Evolutionary conservation across 495 filamentous ascomycete species (phyloP), one percentile per base, ranked within the genome.

Genomic region (Bombardia bombarda): DNA sequence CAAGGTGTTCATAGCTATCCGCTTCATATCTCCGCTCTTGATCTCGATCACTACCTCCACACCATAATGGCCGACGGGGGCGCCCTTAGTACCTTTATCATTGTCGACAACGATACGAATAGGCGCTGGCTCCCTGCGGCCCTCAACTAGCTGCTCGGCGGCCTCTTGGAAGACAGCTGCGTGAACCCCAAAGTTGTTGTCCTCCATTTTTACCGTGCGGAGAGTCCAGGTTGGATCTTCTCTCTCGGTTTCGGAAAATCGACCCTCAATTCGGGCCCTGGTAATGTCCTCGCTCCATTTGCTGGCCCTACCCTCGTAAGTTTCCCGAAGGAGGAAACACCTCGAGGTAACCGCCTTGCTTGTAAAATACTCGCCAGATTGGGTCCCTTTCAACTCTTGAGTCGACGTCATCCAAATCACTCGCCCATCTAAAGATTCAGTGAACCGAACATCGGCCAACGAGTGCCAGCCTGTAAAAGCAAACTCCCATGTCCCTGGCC

Each of bases 221-320:
- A 93, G 67, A 19, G 83, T 79, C 87, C 88, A 95, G 50, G 80
- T 81, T 20, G 78, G 72, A 35, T 79, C 77, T 62, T 95, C 84
- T 42, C 88, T 74, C 68, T 92, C 83, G 19, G 65, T 61, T 51
- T 94, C 86, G 2, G 84, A 62, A 52, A 87, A 90, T 28, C 92
- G 74, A 7, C 80, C 84, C 60, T 95, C 90, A 39, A 95, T 82
- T 45, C 80, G 79, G 8, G 90, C 90, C 61, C 87, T 90, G 18
- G 78, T 74, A 19, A 95, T 71, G 47, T 98, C 92, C 66, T 98
- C 92, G 7, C 79, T 79, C 53, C 87, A 79, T 32, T 84, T 83
- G 34, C 68, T 65, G 5, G 84, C 85, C 48, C 76, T 90, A 9
- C 82, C 84, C 57, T 95, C 86, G 57, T 95, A 93, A 19, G 77